Conservation (phyloP, 768 basidiomycete genomes). For the Coprinopsis strossmayeri region DNA sequence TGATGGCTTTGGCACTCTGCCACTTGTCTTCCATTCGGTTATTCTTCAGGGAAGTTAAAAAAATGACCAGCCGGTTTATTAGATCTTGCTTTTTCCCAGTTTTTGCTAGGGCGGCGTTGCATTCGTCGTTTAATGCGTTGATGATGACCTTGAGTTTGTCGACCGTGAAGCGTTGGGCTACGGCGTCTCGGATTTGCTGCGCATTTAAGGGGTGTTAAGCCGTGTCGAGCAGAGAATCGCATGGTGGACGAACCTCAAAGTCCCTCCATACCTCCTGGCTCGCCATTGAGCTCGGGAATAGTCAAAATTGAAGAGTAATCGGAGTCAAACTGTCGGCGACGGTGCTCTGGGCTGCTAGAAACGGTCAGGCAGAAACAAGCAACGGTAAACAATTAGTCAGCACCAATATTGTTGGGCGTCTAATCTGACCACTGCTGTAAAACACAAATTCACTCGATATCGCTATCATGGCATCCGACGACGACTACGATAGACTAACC, state of each 20-base stretch:
- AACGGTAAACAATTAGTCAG: too few species aligned
- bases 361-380: background rate
- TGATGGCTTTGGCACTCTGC: constrained; percentile 59
- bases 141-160: constrained; percentile 83
- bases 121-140: constrained; percentile 72
- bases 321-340: too few species aligned
- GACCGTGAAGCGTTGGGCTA: constrained; percentile 70
- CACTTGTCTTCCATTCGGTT: constrained; percentile 57
- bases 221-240: constrained; percentile 13
- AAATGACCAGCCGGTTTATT: constrained; percentile 63
- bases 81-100: constrained; percentile 85
- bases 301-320: background rate
- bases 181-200: constrained; percentile 62
- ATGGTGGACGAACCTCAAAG: constrained; percentile 52
- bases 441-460: background rate
- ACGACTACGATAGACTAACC: constrained; percentile 68
- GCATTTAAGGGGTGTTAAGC: constrained; percentile 12
- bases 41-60: constrained; percentile 56
- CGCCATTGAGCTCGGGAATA: constrained; percentile 41
- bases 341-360: too few species aligned
- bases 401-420: constrained; percentile 1
- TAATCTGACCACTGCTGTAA: background rate
- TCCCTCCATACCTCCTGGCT: constrained; percentile 58
- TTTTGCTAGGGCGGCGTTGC: constrained; percentile 58
- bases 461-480: constrained; percentile 6